Conservation (phyloP, 1,284 basidiomycete genomes). For the Dichomitus squalens region DNA sequence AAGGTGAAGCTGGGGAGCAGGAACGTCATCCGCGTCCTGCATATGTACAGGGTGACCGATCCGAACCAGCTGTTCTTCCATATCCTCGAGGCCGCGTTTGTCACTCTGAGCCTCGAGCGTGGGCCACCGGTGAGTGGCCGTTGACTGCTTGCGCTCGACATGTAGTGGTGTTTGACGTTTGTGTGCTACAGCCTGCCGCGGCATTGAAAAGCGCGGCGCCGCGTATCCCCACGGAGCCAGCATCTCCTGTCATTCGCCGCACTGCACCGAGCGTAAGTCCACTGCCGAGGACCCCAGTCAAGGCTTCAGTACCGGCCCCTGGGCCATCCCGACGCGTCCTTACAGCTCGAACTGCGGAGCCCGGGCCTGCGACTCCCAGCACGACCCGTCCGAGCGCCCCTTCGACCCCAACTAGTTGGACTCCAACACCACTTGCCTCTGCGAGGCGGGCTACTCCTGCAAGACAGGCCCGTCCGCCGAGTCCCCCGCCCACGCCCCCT, state of each 20-base stretch:
- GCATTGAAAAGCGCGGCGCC: background rate
- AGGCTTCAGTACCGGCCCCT: background rate
- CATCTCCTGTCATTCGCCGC: background rate
- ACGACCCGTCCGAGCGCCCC: background rate
- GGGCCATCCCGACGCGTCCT: no score
- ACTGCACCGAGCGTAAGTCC: background rate
- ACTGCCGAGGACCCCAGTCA: background rate
- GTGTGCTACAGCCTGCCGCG: background rate
- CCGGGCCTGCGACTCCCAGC: background rate
- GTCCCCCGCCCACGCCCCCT: background rate
- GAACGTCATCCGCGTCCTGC: constrained; percentile 49
- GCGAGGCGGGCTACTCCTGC: background rate
- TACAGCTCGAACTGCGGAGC: background rate
- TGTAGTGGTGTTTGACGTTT: background rate
- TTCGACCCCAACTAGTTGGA: background rate
- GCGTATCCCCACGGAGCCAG: background rate
- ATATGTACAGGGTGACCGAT: constrained; percentile 51
- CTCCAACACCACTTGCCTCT: background rate
- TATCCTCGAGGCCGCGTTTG: constrained; percentile 53
- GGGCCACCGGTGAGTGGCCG: constrained; percentile 33
- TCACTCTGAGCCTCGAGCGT: constrained; percentile 38
- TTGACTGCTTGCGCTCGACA: no score
- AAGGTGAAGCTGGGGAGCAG: constrained; percentile 20
- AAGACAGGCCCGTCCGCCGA: background rate
- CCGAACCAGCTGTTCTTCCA: constrained; percentile 63